Percentiles rank a stretch among this genome's conserved stretches.
Conservation (phyloP, 495 filamentous ascomycete genomes). For the Saxophila tyrrhenica region DNA sequence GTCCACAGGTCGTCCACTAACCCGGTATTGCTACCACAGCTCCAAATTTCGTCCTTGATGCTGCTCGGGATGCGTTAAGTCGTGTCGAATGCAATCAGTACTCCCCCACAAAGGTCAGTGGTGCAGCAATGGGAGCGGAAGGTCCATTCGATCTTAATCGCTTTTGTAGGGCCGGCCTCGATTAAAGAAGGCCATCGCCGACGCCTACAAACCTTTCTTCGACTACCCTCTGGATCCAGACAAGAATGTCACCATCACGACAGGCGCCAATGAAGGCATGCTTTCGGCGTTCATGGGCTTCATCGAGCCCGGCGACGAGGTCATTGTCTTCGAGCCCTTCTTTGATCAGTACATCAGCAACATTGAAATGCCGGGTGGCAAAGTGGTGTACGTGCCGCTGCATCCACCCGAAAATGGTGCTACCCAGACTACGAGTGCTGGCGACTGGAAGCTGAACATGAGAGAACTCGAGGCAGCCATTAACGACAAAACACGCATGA, state of each 20-base stretch:
- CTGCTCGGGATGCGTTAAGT: slow-evolving; percentile 79
- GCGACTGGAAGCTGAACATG: slow-evolving; percentile 82
- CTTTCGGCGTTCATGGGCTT: slow-evolving; percentile 96
- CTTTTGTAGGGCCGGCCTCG: slow-evolving; percentile 60
- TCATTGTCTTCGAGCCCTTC: slow-evolving; percentile 96
- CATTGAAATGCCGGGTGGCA: slow-evolving; percentile 94
- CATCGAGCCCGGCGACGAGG: slow-evolving; percentile 86
- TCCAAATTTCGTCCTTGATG: slow-evolving; percentile 78
- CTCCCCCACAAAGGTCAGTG: slow-evolving; percentile 67
- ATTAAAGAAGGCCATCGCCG: slow-evolving; percentile 79
- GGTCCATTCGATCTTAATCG: neutral
- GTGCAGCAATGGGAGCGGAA: neutral
- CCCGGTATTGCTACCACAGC: slow-evolving; percentile 21
- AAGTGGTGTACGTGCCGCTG: slow-evolving; percentile 83
- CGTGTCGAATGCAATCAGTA: slow-evolving; percentile 98
- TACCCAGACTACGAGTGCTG: slow-evolving; percentile 64
- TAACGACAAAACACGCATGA: slow-evolving; percentile 81
- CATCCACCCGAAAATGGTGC: slow-evolving; percentile 81
- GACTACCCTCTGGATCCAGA: slow-evolving; percentile 69
- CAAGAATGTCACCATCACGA: slow-evolving; percentile 88
- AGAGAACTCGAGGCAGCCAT: slow-evolving; percentile 73
- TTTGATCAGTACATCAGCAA: slow-evolving; percentile 99
- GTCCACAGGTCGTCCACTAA: neutral
- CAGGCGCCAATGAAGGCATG: slow-evolving; percentile 85
- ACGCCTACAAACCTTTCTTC: slow-evolving; percentile 81